Conservation (phyloP, 352 stramenopile species). For the Globisporangium nodosum region DNA sequence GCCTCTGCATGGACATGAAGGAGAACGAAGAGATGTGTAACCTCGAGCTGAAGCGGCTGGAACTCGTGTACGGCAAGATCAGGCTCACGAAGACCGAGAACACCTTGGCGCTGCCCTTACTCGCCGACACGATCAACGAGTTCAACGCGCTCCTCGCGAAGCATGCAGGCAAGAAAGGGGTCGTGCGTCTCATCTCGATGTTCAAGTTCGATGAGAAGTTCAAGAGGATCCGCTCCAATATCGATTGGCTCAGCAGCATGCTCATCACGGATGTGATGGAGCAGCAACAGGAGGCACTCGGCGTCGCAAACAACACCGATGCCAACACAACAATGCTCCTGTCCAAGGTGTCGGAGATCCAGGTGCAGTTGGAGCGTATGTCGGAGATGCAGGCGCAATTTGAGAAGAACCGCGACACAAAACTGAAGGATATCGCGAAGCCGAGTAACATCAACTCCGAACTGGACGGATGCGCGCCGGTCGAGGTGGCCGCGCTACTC, state of each 20-base stretch:
- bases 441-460: too few relatives aligned
- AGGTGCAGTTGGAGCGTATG: too few relatives aligned
- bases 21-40: conserved; percentile 15
- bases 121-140: conserved; percentile 20
- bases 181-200: conserved; percentile 8
- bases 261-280: conserved; percentile 1
- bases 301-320: too few relatives aligned
- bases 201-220: conserved; percentile 9
- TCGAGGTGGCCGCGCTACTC: conserved; percentile 13
- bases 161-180: conserved; percentile 13
- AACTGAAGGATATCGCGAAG: conserved; percentile 1
- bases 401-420: conserved; percentile 10
- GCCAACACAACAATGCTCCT: neutral
- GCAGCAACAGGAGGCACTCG: too few relatives aligned
- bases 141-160: conserved; percentile 22
- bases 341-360: too few relatives aligned
- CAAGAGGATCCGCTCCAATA: conserved; percentile 12
- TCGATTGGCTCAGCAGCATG: conserved; percentile 13
- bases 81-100: conserved; percentile 25
- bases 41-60: conserved; percentile 12
- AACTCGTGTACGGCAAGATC: conserved; percentile 25
- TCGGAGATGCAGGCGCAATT: conserved; percentile 5
- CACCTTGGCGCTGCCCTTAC: conserved; percentile 26
- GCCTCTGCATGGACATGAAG: too few relatives aligned
- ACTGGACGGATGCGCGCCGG: too few relatives aligned